A percentile compares a stretch with the other conserved stretches of the same genome.
Conservation (phyloP, 139 green algal genomes). For the Diplosphaera chodatii region DNA sequence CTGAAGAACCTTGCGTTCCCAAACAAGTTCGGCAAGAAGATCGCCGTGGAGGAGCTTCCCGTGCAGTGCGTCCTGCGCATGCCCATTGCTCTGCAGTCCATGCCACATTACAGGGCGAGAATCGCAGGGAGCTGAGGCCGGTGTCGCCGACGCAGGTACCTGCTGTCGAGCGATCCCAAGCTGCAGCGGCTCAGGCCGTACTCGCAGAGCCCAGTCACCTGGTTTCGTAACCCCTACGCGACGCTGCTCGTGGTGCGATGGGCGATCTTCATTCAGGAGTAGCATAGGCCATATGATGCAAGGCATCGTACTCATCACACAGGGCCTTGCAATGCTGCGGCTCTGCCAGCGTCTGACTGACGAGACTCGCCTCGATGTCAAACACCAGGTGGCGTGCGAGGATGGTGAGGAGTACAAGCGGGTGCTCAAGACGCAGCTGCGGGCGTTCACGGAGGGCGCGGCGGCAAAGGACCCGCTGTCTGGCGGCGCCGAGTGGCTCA, state of each 20-base stretch:
- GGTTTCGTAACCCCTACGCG: conserved; percentile 71
- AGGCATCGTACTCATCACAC: no score
- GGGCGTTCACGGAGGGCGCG: conserved; percentile 35
- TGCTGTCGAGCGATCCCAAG: conserved; percentile 41
- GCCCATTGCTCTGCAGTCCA: no score
- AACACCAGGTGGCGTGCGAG: conserved; percentile 55
- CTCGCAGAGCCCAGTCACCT: conserved; percentile 54
- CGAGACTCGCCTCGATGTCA: no score
- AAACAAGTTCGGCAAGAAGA: conserved; percentile 59
- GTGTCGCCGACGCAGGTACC: no score
- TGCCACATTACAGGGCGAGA: no score
- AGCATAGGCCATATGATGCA: no score
- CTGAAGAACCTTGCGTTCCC: conserved; percentile 52
- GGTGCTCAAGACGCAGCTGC: conserved; percentile 25
- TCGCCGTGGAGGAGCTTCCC: conserved; percentile 41
- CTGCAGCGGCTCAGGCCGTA: conserved; percentile 52
- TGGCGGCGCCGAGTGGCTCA: conserved; percentile 41
- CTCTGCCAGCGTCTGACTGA: no score
- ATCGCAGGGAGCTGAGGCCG: no score
- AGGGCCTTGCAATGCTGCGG: no score
- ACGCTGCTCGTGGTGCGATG: conserved; percentile 61
- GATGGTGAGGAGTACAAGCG: conserved; percentile 74
- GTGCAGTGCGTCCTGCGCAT: conserved; percentile 39
- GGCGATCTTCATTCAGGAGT: no score
- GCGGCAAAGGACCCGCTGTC: conserved; percentile 35